A percentile compares a stretch with the other conserved stretches of the same genome.
phyloP scores from a whole-genome alignment of 192 early-diverging fungal genomes.

The Coemansia asiatica region DNA sequence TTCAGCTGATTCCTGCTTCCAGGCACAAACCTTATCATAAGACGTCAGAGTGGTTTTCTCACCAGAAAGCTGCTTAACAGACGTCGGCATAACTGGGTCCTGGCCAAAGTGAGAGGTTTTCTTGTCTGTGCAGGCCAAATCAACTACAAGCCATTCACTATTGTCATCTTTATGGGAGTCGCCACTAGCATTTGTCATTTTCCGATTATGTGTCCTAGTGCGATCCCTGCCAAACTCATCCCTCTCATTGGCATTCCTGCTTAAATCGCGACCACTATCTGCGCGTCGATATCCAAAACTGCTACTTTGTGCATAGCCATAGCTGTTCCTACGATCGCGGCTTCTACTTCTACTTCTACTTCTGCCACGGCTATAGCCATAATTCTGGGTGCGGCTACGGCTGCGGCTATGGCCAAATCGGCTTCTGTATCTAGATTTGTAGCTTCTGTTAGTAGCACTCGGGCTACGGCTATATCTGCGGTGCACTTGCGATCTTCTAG shows the following conservation, averaged over 20 bases:
- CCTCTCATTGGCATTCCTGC: too few species aligned
- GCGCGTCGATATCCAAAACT: background rate
- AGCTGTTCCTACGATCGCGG: background rate
- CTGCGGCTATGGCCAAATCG: background rate
- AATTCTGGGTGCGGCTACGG: background rate
- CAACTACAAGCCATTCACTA: slow-evolving; percentile 1
- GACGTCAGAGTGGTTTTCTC: slow-evolving; percentile 3
- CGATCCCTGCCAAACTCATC: background rate
- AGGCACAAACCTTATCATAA: slow-evolving; percentile 26
- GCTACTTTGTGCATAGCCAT: background rate
- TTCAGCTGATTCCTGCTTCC: slow-evolving; percentile 5
- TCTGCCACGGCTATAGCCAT: background rate
- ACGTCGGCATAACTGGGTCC: slow-evolving; percentile 26
- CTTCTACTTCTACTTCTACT: background rate
- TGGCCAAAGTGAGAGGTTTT: background rate
- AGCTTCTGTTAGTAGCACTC: background rate
- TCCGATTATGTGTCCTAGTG: background rate
- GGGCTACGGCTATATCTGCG: background rate
- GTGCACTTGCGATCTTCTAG: background rate
- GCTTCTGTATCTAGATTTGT: background rate
- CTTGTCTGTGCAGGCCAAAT: background rate
- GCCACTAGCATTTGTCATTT: background rate
- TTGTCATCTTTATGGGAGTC: background rate
- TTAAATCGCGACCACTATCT: too few species aligned
- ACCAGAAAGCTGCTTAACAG: slow-evolving; percentile 21